Base-by-base conservation (phyloP, 2,329 filamentous ascomycete species). In the Cytospora schulzeri region DNA sequence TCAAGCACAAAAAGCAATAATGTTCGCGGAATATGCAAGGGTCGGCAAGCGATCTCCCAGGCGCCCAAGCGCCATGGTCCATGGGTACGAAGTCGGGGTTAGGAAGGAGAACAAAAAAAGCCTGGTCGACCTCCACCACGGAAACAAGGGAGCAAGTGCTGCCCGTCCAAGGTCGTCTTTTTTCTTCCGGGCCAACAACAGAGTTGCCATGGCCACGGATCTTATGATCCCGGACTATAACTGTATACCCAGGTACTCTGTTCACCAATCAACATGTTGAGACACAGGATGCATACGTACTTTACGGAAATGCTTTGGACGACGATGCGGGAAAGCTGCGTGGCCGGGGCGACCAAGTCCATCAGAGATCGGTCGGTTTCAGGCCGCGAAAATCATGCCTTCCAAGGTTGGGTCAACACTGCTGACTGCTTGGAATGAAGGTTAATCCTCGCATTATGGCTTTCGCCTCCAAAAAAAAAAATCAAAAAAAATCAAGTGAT, bases 261-360 rank as follows among this genome's bases (percentile, higher is more conserved):
- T 65, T 53, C 53, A 53, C 26, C 33, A 62, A 65, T 57, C 50
- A 48, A 62, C 19, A 26, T 62, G 60, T 50, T 22, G 57, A 56
- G 19, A 45, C 41, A 45, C 19, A n/a, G 7, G 41, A 45, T 45
- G 41, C 41, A 48, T 48, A 14, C 11, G 45, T 8, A 35, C 12
- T 2, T 35, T 11, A 3, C 12, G 41, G 35, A 17, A 14, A 15
- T 24, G 24, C 45, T 48, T 22, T 1, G 45, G n/a, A 48, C 45
- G 45, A 24, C n/a, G n/a, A 24, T 22, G 45, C 45, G 45, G 45
- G n/a, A 48, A 24, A 17, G 7, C n/a, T 22, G 45, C n/a, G 45
- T 48, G 19, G 8, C 17, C 45, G n/a, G 19, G 45, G 45, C 45
- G 24, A 48, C 45, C 45, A 9, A 11, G n/a, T 22, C 45, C 11